Evolutionary conservation across 2,329 filamentous ascomycete genomes (phyloP).

Genomic region (Ceratocystis huliohia): DNA sequence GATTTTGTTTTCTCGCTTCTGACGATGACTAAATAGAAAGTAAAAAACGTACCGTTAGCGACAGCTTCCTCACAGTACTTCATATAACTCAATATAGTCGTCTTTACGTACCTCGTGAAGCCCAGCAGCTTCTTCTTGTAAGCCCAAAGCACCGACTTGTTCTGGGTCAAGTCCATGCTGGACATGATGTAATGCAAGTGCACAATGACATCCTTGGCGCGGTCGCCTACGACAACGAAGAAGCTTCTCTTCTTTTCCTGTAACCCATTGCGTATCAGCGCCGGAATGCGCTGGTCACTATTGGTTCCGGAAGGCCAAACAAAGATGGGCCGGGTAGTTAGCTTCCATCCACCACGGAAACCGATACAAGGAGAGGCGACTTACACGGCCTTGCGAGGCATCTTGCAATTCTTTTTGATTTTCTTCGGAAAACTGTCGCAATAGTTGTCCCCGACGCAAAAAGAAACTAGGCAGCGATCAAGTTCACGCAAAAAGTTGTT

Average conservation of each 20-base stretch:
- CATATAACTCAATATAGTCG: too few relatives aligned
- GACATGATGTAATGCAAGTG: conserved; percentile 87
- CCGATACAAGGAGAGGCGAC: conserved; percentile 22
- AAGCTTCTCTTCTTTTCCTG: conserved; percentile 97
- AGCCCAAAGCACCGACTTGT: conserved; percentile 90
- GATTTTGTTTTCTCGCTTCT: conserved; percentile 97
- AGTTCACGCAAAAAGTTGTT: too few relatives aligned
- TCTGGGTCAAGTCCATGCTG: conserved; percentile 73
- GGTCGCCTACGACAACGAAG: conserved; percentile 91
- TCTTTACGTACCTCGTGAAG: conserved; percentile 54
- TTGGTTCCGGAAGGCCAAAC: conserved; percentile 1
- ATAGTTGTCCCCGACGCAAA: conserved; percentile 1
- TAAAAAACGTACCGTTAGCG: neutral
- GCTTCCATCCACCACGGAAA: neutral
- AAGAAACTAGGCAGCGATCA: neutral
- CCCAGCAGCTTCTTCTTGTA: conserved; percentile 97
- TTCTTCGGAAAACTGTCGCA: neutral
- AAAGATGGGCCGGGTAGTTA: neutral
- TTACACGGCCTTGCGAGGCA: conserved; percentile 49
- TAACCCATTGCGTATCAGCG: conserved; percentile 80
- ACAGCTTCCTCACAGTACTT: neutral
- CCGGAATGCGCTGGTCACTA: conserved; percentile 79
- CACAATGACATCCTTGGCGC: conserved; percentile 91
- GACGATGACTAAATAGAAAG: conserved; percentile 56
- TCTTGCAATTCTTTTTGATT: conserved; percentile 27